phyloP scores from a whole-genome alignment of 305 asterid species.

The Fraxinus velutina region DNA sequence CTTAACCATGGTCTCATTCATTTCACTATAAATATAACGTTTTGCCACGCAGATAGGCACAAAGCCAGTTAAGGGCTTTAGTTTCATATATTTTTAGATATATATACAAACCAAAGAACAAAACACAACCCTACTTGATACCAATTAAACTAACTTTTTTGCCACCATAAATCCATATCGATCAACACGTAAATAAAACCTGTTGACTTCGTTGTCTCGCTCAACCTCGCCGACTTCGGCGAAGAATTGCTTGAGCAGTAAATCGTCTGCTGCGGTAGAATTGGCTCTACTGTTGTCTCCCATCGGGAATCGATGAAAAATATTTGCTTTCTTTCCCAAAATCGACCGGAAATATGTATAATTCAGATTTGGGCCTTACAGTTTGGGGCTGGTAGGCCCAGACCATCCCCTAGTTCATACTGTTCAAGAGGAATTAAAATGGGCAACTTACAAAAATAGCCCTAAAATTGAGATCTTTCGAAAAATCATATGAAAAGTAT shows the following conservation, averaged over 20 bases:
- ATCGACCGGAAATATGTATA: not conserved
- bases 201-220: conserved; percentile 81
- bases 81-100: not conserved
- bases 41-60: not conserved
- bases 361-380: not conserved
- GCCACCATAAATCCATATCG: conserved; percentile 18
- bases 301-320: conserved; percentile 34
- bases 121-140: conserved; percentile 7
- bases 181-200: conserved; percentile 33
- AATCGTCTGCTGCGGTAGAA: conserved; percentile 49
- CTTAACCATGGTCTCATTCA: not conserved
- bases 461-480: too few relatives aligned
- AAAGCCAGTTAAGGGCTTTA: too few relatives aligned
- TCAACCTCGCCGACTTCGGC: conserved; percentile 94
- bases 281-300: conserved; percentile 49
- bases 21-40: not conserved
- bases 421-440: too few relatives aligned
- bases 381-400: not conserved
- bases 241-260: conserved; percentile 67
- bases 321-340: not conserved
- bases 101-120: not conserved
- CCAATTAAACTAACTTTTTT: not conserved
- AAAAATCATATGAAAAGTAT: too few relatives aligned
- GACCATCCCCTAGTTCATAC: not conserved
- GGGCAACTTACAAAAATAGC: too few relatives aligned